phyloP scores from a whole-genome alignment of 306 rosid species.

The Psophocarpus tetragonolobus region DNA sequence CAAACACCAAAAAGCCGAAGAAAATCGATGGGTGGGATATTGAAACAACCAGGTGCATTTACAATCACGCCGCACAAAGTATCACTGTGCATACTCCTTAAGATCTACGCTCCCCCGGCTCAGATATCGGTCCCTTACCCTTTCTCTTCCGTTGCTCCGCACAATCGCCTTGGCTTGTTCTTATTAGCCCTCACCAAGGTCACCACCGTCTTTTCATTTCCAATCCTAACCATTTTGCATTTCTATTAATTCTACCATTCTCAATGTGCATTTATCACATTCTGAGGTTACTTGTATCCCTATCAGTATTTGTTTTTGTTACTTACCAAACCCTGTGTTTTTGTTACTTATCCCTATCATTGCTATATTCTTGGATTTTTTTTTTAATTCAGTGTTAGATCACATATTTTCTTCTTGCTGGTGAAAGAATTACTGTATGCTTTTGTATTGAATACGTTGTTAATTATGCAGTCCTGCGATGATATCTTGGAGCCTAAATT shows the following conservation, averaged over 20 bases:
- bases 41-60: constrained; percentile 71
- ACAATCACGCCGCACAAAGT: constrained; percentile 91
- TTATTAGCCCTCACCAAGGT: constrained; percentile 85
- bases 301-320: no score
- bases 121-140: constrained; percentile 71
- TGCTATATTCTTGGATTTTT: neutral
- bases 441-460: neutral
- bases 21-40: constrained; percentile 58
- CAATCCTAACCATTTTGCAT: neutral
- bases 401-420: neutral
- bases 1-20: constrained; percentile 18
- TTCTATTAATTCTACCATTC: neutral
- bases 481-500: constrained; percentile 88
- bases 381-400: neutral
- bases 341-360: no score
- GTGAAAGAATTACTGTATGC: neutral
- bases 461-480: constrained; percentile 68
- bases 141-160: constrained; percentile 74
- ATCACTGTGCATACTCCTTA: constrained; percentile 79
- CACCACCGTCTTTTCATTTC: neutral
- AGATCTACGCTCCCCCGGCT: constrained; percentile 74
- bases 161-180: constrained; percentile 82
- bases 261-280: neutral
- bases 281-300: neutral
- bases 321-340: no score